phyloP scores from a whole-genome alignment of 345 rosid genomes.

The Boechera stricta region DNA sequence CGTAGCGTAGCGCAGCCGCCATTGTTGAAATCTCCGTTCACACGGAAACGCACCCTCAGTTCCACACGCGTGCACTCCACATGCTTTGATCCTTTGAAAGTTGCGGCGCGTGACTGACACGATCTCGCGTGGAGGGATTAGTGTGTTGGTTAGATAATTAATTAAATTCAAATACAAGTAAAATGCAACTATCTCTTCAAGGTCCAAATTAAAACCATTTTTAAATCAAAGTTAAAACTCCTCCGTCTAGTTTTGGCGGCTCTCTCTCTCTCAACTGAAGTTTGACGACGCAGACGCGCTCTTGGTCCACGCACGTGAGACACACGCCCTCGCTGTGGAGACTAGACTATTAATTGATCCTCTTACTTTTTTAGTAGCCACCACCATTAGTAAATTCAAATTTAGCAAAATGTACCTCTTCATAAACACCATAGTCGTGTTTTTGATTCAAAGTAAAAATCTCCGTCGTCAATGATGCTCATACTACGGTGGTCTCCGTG shows the following conservation, averaged over 20 bases:
- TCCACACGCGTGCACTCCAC: neutral
- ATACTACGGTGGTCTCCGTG: too few species aligned
- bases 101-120: neutral
- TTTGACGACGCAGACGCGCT: too few species aligned
- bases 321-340: too few species aligned
- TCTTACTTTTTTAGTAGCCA: too few species aligned
- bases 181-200: constrained; percentile 11
- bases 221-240: neutral
- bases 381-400: too few species aligned
- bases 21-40: constrained; percentile 1
- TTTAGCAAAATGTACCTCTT: too few species aligned
- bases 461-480: too few species aligned
- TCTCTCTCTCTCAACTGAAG: neutral
- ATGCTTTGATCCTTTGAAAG: neutral
- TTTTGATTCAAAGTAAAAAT: too few species aligned
- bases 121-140: neutral
- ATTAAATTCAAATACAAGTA: neutral
- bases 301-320: too few species aligned
- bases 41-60: neutral
- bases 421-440: too few species aligned
- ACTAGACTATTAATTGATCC: too few species aligned
- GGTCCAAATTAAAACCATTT: constrained; percentile 17
- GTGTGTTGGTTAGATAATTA: constrained; percentile 11
- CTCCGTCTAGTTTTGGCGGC: constrained; percentile 8
- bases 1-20: neutral